These are phyloP conservation scores for Colletotrichum sp. DNA, from an alignment of 2,329 filamentous ascomycete genomes.

Conservation along the genomic window DNA sequence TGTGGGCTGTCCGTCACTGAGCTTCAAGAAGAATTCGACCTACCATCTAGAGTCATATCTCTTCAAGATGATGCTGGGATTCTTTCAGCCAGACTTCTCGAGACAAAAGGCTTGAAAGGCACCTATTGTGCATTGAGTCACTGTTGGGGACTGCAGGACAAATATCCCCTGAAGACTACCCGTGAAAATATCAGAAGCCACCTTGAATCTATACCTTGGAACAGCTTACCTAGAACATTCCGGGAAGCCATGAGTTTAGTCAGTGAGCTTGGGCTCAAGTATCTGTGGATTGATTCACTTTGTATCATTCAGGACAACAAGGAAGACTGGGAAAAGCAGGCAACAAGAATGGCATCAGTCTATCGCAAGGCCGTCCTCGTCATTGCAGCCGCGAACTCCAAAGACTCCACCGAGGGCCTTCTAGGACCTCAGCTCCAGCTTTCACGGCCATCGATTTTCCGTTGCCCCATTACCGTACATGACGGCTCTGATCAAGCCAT, in stretches of 20 bases:
- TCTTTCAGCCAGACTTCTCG: neutral
- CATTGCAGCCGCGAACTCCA: neutral
- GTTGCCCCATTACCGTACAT: neutral
- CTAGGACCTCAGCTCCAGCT: too few species aligned
- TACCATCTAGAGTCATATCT: neutral
- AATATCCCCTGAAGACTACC: neutral
- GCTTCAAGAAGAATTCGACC: fast-evolving
- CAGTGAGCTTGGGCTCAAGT: neutral
- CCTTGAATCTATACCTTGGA: neutral
- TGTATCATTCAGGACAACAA: neutral
- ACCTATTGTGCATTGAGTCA: neutral
- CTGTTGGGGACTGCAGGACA: neutral
- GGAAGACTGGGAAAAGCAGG: fast-evolving
- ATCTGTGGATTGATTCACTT: neutral
- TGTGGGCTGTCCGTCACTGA: neutral
- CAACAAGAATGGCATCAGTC: fast-evolving
- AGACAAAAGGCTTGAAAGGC: neutral
- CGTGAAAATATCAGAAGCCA: fast-evolving
- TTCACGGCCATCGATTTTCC: fast-evolving
- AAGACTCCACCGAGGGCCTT: neutral
- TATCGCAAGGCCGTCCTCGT: neutral
- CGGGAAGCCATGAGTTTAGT: fast-evolving
- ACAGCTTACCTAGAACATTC: fast-evolving
- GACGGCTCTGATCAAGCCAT: neutral
- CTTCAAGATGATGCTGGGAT: neutral